These are phyloP conservation scores for Heritiera fomes DNA, from an alignment of 345 rosid genomes.

Conservation along the genomic window DNA sequence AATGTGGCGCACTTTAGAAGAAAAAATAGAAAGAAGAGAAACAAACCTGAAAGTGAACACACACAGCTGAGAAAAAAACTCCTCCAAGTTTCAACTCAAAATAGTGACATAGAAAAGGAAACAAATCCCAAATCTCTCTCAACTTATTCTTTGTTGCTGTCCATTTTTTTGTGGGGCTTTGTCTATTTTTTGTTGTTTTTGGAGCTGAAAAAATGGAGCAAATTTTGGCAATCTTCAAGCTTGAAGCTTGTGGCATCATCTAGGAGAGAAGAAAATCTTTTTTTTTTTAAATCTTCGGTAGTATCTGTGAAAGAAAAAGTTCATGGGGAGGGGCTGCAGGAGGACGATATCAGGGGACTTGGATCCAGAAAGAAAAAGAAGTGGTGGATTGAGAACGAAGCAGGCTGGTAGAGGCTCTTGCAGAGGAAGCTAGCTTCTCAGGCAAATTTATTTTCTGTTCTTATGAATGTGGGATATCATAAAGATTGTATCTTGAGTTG, in stretches of 20 bases:
- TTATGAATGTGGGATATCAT: conserved; percentile 19
- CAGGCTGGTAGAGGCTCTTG: conserved; percentile 99
- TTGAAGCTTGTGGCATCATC: conserved; percentile 50
- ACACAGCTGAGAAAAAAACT: conserved; percentile 10
- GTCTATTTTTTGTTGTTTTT: not conserved
- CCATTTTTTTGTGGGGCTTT: not conserved
- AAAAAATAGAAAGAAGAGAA: not conserved
- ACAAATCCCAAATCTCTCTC: conserved; percentile 8
- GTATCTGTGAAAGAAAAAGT: not conserved
- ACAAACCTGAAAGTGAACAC: conserved; percentile 26
- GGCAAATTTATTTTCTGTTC: conserved; percentile 28
- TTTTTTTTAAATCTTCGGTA: not conserved
- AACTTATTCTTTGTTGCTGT: conserved; percentile 11
- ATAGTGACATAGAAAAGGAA: not conserved
- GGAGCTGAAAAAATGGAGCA: conserved; percentile 49
- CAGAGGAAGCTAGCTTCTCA: conserved; percentile 85
- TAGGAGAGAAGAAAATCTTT: not conserved
- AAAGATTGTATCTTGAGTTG: conserved; percentile 19
- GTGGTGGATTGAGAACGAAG: conserved; percentile 89
- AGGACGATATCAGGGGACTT: conserved; percentile 61
- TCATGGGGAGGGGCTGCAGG: conserved; percentile 61
- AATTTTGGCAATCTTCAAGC: conserved; percentile 42
- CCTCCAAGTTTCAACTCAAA: not conserved
- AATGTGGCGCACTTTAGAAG: conserved; percentile 35
- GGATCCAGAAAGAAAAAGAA: conserved; percentile 93